phyloP scores from a whole-genome alignment of 2,329 filamentous ascomycete species.

The Colletotrichum brevisporum region DNA sequence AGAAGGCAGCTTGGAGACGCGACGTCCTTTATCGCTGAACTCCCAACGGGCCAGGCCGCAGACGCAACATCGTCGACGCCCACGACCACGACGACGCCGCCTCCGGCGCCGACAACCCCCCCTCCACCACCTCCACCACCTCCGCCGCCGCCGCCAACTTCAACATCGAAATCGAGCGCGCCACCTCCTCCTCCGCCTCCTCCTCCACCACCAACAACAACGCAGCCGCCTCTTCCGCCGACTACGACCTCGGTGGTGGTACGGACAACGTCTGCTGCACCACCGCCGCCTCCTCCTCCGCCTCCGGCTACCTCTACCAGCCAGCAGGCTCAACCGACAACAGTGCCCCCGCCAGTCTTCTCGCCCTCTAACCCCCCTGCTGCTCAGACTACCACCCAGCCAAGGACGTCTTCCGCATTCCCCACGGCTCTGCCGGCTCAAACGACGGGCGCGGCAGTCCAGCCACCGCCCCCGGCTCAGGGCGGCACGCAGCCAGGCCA shows the following conservation, averaged over 20 bases:
- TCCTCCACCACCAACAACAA: constrained; percentile 9
- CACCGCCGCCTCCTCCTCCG: not conserved
- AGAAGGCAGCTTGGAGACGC: constrained; percentile 19
- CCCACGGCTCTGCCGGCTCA: constrained; percentile 24
- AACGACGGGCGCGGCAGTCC: constrained; percentile 19
- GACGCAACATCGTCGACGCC: not conserved
- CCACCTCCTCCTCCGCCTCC: constrained; percentile 19
- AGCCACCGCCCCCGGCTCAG: constrained; percentile 12
- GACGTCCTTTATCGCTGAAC: constrained; percentile 32
- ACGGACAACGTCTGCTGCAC: not conserved
- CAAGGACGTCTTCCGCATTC: not conserved
- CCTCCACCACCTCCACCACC: constrained; percentile 13
- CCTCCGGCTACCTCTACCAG: not conserved
- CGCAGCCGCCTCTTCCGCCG: not conserved
- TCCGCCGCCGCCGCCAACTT: constrained; percentile 4
- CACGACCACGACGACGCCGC: not conserved
- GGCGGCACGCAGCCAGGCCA: constrained; percentile 1
- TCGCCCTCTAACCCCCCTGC: constrained; percentile 7
- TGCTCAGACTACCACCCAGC: not conserved
- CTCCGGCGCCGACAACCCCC: not conserved
- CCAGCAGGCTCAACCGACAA: constrained; percentile 5
- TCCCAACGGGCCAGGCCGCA: constrained; percentile 25
- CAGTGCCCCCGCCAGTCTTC: constrained; percentile 4
- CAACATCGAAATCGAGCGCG: constrained; percentile 9
- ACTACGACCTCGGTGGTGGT: not conserved